These are phyloP conservation scores for Pleurotus sapidus DNA, from an alignment of 768 basidiomycete species.

Conservation along the genomic window DNA sequence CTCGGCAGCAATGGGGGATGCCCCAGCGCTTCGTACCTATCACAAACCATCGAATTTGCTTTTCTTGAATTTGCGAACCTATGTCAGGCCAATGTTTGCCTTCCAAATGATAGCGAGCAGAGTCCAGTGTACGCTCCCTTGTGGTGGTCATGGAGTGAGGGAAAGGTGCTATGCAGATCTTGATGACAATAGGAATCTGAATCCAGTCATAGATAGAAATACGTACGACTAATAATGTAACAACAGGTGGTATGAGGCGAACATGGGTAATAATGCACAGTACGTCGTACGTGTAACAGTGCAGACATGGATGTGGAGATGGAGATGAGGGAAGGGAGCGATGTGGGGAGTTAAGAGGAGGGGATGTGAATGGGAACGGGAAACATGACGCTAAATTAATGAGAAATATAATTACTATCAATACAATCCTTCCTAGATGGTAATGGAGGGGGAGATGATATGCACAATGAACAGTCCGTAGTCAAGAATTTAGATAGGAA, in stretches of 20 bases:
- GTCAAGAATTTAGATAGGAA: background rate
- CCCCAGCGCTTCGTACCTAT: too few relatives aligned
- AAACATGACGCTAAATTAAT: background rate
- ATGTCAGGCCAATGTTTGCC: too few relatives aligned
- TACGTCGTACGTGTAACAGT: background rate
- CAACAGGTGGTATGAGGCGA: background rate
- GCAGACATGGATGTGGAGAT: conserved; percentile 8
- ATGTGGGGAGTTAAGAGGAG: background rate
- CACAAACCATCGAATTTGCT: too few relatives aligned
- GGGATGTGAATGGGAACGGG: background rate
- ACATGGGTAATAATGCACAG: background rate
- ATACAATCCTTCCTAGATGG: conserved; percentile 6
- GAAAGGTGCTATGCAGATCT: too few relatives aligned
- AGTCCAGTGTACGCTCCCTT: too few relatives aligned
- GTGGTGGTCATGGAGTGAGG: too few relatives aligned
- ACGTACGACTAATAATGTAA: background rate
- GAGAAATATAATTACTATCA: conserved; percentile 3
- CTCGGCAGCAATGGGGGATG: too few relatives aligned
- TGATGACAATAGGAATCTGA: too few relatives aligned
- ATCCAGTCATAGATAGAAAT: too few relatives aligned
- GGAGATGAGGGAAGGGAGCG: background rate
- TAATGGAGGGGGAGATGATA: background rate
- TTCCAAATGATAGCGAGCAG: too few relatives aligned
- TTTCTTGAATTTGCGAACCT: too few relatives aligned
- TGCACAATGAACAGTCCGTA: background rate